These are phyloP conservation scores for Parachaetomium inaequale DNA, from an alignment of 495 filamentous ascomycete genomes.

Conservation along the genomic window DNA sequence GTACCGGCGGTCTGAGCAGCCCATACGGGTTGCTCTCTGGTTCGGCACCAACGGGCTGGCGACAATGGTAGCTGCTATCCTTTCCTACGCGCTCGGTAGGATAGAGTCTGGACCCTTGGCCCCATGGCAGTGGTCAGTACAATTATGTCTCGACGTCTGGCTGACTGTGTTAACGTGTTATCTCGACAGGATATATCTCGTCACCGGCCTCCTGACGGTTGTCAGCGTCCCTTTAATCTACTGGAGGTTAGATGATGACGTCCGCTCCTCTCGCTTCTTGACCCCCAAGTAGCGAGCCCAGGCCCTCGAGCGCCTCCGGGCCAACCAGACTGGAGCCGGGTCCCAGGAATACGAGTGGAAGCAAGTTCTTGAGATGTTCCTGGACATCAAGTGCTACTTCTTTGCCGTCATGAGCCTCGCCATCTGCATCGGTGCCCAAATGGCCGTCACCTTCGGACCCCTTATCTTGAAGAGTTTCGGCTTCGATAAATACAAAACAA, in stretches of 20 bases:
- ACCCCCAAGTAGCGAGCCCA: slow-evolving; percentile 24
- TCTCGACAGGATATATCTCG: slow-evolving; percentile 56
- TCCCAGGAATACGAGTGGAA: no score
- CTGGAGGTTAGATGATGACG: slow-evolving; percentile 50
- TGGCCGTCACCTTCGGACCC: slow-evolving; percentile 58
- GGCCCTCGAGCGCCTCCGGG: neutral
- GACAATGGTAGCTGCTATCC: slow-evolving; percentile 58
- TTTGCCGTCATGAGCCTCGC: slow-evolving; percentile 52
- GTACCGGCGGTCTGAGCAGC: slow-evolving; percentile 62
- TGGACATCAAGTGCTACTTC: slow-evolving; percentile 43
- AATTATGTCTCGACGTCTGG: neutral
- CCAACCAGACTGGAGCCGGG: neutral
- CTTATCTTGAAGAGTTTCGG: slow-evolving; percentile 59
- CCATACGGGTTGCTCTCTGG: slow-evolving; percentile 61
- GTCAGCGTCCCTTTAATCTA: slow-evolving; percentile 49
- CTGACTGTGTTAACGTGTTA: neutral
- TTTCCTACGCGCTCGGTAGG: slow-evolving; percentile 59
- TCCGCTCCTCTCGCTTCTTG: slow-evolving; percentile 52
- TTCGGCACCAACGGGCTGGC: slow-evolving; percentile 61
- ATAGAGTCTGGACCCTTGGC: slow-evolving; percentile 45
- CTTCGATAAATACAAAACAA: slow-evolving; percentile 55
- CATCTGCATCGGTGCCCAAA: slow-evolving; percentile 59
- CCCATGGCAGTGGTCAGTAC: neutral
- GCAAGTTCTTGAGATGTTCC: no score
- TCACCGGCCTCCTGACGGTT: slow-evolving; percentile 57